Evolutionary conservation across 441 rosid species (phyloP).

Genomic region (Euphorbia schlechtendalii): DNA sequence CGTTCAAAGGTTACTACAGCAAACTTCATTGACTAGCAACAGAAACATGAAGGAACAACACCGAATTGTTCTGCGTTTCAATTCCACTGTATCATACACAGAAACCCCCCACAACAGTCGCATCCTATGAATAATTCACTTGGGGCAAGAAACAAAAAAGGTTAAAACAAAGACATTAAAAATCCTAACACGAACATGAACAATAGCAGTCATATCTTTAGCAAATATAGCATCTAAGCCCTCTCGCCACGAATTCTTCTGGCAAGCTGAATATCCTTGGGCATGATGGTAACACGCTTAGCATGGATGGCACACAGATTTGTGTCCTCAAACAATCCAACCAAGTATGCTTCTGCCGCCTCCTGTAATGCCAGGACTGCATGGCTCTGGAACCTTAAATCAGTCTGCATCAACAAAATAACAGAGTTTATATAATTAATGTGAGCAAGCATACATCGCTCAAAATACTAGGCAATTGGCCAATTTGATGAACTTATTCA

Average conservation of each 20-base stretch:
- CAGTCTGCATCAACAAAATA: slow-evolving; percentile 31
- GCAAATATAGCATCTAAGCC: slow-evolving; percentile 45
- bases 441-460: background rate
- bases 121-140: background rate
- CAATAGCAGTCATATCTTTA: slow-evolving; percentile 7
- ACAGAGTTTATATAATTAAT: background rate
- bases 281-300: slow-evolving; percentile 71
- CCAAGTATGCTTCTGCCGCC: slow-evolving; percentile 70
- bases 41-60: background rate
- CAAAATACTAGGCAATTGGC: background rate
- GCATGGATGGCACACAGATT: slow-evolving; percentile 80
- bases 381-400: slow-evolving; percentile 67
- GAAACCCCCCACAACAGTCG: slow-evolving; percentile 1
- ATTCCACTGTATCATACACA: slow-evolving; percentile 7
- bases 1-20: background rate
- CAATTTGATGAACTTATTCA: background rate
- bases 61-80: background rate
- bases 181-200: slow-evolving; percentile 6
- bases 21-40: background rate
- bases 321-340: slow-evolving; percentile 73
- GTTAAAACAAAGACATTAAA: background rate
- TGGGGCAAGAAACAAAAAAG: background rate
- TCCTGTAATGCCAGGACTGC: slow-evolving; percentile 62
- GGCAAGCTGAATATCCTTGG: slow-evolving; percentile 65
- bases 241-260: slow-evolving; percentile 69